Evolutionary conservation across 2,329 filamentous ascomycete species (phyloP), one percentile per base, ranked within the genome.

Genomic region (Sporothrix dimorphospora): DNA sequence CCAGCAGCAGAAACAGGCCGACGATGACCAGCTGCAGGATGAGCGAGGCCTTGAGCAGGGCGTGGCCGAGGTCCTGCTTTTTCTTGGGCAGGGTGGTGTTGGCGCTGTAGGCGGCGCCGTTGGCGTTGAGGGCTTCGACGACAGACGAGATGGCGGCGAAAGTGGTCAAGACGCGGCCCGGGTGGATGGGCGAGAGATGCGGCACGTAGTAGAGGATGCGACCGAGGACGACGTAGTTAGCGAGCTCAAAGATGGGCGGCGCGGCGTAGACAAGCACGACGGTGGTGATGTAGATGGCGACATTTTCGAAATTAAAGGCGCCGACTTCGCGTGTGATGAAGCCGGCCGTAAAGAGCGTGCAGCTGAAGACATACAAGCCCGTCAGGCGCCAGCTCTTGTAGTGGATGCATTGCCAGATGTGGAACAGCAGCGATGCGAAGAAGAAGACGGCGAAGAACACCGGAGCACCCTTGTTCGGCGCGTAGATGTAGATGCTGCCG

Each of bases 191-290:
- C 0, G 89, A 82, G 70, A 85, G 82, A 76, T 89, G 87, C 0
- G 89, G 89, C 1, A 90, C 83, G 78, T 91, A 91, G 79, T 86
- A 86, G 34, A 91, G 82, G 12, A 89, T 82, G 1, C 89, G 85
- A 3, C 86, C 86, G 70, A 92, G 86, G 73, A 90, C 83, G 76
- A 89, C 86, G 79, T 91, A 91, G 80, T 91, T 90, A 72, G 86
- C 84, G 3, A 89, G 85, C 73, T 90, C 88, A 68, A 90, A 85
- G 4, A 91, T 81, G 0, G 90, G 89, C 77, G 84, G 71, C 40
- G 80, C 75, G 1, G 79, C 77, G 68, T 80, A 81, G 61, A 83
- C 79, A 9, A 83, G 77, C 16, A 79, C 78, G 53, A 78, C 77
- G 72, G 81, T 82, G 51, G 80, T 73, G 72, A 86, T 83, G 76